Evolutionary conservation across 2,329 filamentous ascomycete genomes (phyloP).

Genomic region (Colletotrichum magnum): DNA sequence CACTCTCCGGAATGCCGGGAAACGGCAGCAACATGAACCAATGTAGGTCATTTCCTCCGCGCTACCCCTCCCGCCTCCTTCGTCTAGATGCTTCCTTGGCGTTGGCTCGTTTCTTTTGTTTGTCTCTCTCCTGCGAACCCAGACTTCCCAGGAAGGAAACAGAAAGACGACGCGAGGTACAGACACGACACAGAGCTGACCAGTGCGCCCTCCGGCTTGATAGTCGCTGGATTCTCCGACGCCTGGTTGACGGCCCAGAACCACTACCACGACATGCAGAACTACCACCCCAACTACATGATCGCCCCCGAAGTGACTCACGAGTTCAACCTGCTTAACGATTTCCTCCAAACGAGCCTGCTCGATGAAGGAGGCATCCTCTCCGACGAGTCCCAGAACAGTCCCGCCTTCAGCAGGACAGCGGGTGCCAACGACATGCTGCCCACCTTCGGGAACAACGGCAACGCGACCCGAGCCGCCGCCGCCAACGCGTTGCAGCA

Average conservation of each 20-base stretch:
- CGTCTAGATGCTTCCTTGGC: constrained; percentile 19
- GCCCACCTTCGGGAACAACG: constrained; percentile 62
- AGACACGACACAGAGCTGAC: background rate
- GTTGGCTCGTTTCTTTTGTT: background rate
- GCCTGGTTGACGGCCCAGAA: constrained; percentile 86
- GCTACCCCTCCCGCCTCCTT: constrained; percentile 18
- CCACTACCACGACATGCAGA: constrained; percentile 94
- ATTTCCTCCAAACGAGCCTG: constrained; percentile 93
- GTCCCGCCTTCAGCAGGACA: constrained; percentile 56
- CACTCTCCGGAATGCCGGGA: constrained; percentile 73
- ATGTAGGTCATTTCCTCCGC: constrained; percentile 71
- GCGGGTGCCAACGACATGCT: constrained; percentile 63
- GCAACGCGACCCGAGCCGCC: constrained; percentile 44
- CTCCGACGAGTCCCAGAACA: constrained; percentile 75
- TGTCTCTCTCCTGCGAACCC: constrained; percentile 18
- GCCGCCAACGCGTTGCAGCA: constrained; percentile 43
- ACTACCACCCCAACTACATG: constrained; percentile 94
- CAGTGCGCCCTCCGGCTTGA: background rate
- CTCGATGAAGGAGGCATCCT: constrained; percentile 85
- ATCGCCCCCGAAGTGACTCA: constrained; percentile 93
- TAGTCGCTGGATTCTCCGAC: constrained; percentile 85
- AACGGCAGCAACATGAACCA: constrained; percentile 75
- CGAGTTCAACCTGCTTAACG: constrained; percentile 96
- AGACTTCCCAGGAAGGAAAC: constrained; percentile 31
- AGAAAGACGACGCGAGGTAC: background rate